Conservation (phyloP, 2,329 filamentous ascomycete genomes). For the Coleophoma cylindrospora region DNA sequence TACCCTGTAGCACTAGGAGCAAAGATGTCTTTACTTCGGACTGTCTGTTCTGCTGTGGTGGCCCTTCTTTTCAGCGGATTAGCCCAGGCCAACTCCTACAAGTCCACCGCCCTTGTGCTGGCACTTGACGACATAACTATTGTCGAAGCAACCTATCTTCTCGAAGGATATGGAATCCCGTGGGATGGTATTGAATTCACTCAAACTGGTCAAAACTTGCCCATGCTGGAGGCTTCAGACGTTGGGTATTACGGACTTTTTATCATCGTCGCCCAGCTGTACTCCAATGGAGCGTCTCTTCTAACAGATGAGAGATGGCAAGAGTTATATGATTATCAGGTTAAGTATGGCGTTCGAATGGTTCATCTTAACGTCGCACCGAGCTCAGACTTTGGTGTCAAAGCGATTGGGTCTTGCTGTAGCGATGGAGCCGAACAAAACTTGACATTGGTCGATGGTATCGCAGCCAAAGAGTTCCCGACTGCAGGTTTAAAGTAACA, state of each 20-base stretch:
- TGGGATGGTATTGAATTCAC: conserved; percentile 47
- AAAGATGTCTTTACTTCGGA: background rate
- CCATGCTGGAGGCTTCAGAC: conserved; percentile 30
- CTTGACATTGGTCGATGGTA: conserved; percentile 44
- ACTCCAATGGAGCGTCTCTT: background rate
- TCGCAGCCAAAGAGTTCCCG: conserved; percentile 41
- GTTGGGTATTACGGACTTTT: conserved; percentile 3
- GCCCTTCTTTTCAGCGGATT: background rate
- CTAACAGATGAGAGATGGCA: conserved; percentile 50
- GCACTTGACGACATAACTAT: background rate
- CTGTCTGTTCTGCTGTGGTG: background rate
- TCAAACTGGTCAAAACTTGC: conserved; percentile 42
- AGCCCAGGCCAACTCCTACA: background rate
- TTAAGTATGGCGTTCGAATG: conserved; percentile 51
- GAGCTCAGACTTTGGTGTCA: conserved; percentile 37
- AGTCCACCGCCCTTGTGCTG: conserved; percentile 7
- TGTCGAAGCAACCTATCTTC: background rate
- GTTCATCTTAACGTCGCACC: conserved; percentile 54
- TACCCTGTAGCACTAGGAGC: background rate
- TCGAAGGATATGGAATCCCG: conserved; percentile 55
- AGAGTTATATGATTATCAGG: conserved; percentile 50
- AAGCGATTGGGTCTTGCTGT: conserved; percentile 35
- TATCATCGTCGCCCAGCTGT: background rate
- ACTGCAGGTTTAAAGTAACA: conserved; percentile 46
- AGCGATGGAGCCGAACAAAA: conserved; percentile 39